These are phyloP conservation scores for Puccinia polysora DNA, from an alignment of 1,284 basidiomycete species.

Conservation along the genomic window DNA sequence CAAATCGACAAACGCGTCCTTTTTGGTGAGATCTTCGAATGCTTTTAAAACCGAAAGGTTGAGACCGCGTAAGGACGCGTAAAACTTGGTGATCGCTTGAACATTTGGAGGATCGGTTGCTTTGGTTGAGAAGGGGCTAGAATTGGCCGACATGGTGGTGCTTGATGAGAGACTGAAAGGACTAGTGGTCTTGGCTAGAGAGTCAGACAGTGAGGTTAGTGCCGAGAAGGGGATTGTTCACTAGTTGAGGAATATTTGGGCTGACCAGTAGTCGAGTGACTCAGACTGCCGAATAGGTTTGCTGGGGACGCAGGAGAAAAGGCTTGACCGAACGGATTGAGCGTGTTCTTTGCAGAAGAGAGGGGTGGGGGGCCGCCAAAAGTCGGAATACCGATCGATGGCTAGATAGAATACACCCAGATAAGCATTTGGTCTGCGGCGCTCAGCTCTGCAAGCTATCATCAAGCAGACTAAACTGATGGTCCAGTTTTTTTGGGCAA, in stretches of 20 bases:
- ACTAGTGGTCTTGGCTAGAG: conserved; percentile 1
- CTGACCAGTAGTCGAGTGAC: not conserved
- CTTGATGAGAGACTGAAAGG: not conserved
- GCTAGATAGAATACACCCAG: not conserved
- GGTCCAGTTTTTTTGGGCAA: conserved; percentile 4
- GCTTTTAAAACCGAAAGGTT: conserved; percentile 20
- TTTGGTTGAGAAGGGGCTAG: not conserved
- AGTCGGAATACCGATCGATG: not conserved
- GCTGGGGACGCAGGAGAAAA: not conserved
- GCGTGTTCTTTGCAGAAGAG: not conserved
- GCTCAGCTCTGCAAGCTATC: not conserved
- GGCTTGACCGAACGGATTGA: not conserved
- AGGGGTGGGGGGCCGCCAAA: not conserved
- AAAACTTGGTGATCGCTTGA: conserved; percentile 23
- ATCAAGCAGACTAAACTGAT: conserved; percentile 18
- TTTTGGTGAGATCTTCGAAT: conserved; percentile 14
- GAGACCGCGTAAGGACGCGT: conserved; percentile 32
- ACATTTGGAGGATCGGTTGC: not conserved
- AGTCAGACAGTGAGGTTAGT: not conserved
- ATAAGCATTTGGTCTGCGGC: not conserved
- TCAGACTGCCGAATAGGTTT: conserved; percentile 11
- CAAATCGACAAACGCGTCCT: conserved; percentile 24
- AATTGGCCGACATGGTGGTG: not conserved
- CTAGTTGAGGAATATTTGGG: not conserved
- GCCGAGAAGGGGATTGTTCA: not conserved